Evolutionary conservation across 495 filamentous ascomycete species (phyloP), one percentile per base, ranked within the genome.

Genomic region (Podospora tetraspora): DNA sequence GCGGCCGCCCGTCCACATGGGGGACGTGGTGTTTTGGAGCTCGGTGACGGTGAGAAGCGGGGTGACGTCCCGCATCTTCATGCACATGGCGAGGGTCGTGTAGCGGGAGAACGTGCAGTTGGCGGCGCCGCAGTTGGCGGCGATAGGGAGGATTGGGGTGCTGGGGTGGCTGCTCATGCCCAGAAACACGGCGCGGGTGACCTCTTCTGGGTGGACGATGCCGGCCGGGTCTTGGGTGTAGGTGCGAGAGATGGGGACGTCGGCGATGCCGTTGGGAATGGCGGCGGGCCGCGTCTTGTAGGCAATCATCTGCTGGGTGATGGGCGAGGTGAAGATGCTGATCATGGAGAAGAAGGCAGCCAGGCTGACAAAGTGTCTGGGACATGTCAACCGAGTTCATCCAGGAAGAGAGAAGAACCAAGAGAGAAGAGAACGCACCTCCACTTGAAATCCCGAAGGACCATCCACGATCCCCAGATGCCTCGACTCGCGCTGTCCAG

Each of bases 401-500:
- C 43, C 43, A 52, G 0, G 11, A 34, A 34, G 3, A 34, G 32
- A 34, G 3, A 9, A 34, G 29, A 30, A 30, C 8, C 29, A 10
- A 8, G 34, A 19, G 13, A 37, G 34, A 19, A 6, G 13, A 0
- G 43, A n/a, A n/a, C 19, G 0, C 16, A 52, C 56, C 60, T 32
- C 65, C 65, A 66, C 65, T 66, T 66, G 65, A 66, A 66, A 11
- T 43, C 43, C 3, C 65, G n/a, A 27, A 68, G 27, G 0, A 68
- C 34, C 22, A 16, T 59, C 13, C 72, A 27, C 57, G 72, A 72
- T 19, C 72, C 72, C 43, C 66, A 69, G 12, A 69, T 34, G 21
- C 70, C 71, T 3, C 72, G 70, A 34, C 68, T 70, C 1, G 82
- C 81, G 22, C 74, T 78, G 68, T 84, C 83, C 24, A 82, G 75